Percentiles rank a stretch among this genome's conserved stretches.
Evolutionary conservation across 306 rosid species (phyloP).

Genomic region (Sicyos edulis): DNA sequence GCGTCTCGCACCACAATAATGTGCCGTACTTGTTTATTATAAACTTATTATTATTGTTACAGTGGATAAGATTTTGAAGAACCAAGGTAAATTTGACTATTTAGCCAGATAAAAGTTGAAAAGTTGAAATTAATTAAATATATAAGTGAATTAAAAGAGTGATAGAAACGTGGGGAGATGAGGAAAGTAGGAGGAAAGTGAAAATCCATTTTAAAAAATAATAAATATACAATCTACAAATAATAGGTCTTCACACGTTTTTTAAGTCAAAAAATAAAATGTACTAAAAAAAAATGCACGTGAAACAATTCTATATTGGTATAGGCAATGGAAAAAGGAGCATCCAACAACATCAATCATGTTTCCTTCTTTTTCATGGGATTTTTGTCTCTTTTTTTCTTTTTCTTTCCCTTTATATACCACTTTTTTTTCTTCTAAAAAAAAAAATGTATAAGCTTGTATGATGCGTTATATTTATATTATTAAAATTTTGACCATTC

Average conservation of each 20-base stretch:
- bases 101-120: too few relatives aligned
- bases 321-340: not conserved
- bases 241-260: not conserved
- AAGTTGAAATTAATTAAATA: too few relatives aligned
- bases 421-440: too few relatives aligned
- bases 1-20: too few relatives aligned
- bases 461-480: too few relatives aligned
- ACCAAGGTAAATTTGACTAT: too few relatives aligned
- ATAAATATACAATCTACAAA: not conserved
- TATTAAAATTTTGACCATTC: too few relatives aligned
- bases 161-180: conserved; percentile 11
- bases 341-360: not conserved
- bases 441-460: too few relatives aligned
- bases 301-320: not conserved
- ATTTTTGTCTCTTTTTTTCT: not conserved
- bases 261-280: not conserved
- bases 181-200: conserved; percentile 20
- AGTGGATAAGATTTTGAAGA: too few relatives aligned
- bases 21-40: too few relatives aligned
- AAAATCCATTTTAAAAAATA: not conserved
- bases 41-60: too few relatives aligned
- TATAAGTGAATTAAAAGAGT: not conserved
- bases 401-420: too few relatives aligned
- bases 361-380: conserved; percentile 5
- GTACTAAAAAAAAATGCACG: not conserved